phyloP scores from a whole-genome alignment of 495 filamentous ascomycete species.

The Aspergillus panamensis region DNA sequence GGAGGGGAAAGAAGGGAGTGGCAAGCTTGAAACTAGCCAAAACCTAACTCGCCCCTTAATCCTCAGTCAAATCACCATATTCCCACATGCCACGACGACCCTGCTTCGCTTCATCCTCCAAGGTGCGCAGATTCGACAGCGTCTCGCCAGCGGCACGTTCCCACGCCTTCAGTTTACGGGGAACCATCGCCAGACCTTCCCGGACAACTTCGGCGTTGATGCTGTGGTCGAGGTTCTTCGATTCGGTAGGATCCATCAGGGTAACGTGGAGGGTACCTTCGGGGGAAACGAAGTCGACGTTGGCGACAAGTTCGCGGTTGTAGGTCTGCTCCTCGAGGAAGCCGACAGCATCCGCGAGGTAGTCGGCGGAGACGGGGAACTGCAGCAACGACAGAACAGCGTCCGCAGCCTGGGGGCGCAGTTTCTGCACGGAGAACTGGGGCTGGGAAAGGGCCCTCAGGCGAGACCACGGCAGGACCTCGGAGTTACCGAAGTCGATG shows the following conservation, averaged over 20 bases:
- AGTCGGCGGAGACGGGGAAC: slow-evolving; percentile 73
- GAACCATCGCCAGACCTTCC: slow-evolving; percentile 86
- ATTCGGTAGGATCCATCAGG: slow-evolving; percentile 65
- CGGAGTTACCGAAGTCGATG: slow-evolving; percentile 94
- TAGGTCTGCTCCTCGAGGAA: slow-evolving; percentile 65
- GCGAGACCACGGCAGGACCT: slow-evolving; percentile 75
- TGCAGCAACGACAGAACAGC: slow-evolving; percentile 85
- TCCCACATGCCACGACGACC: slow-evolving; percentile 89
- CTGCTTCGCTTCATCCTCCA: slow-evolving; percentile 71
- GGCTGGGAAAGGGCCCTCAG: slow-evolving; percentile 74
- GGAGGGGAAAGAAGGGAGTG: background rate
- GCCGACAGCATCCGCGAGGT: slow-evolving; percentile 71
- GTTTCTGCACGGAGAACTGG: slow-evolving; percentile 73
- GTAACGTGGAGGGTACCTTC: slow-evolving; percentile 81
- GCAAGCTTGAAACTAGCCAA: background rate
- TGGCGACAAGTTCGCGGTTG: slow-evolving; percentile 74
- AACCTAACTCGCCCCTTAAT: slow-evolving; percentile 45
- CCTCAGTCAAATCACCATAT: slow-evolving; percentile 92
- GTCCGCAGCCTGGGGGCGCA: slow-evolving; percentile 83
- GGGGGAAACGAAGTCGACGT: slow-evolving; percentile 75
- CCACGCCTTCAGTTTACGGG: slow-evolving; percentile 83
- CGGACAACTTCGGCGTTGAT: slow-evolving; percentile 80
- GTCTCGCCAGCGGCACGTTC: slow-evolving; percentile 72
- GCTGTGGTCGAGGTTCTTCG: slow-evolving; percentile 65
- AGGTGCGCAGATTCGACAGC: slow-evolving; percentile 59